phyloP scores from a whole-genome alignment of 2,329 filamentous ascomycete genomes.

The Proliferodiscus dingleyae region DNA sequence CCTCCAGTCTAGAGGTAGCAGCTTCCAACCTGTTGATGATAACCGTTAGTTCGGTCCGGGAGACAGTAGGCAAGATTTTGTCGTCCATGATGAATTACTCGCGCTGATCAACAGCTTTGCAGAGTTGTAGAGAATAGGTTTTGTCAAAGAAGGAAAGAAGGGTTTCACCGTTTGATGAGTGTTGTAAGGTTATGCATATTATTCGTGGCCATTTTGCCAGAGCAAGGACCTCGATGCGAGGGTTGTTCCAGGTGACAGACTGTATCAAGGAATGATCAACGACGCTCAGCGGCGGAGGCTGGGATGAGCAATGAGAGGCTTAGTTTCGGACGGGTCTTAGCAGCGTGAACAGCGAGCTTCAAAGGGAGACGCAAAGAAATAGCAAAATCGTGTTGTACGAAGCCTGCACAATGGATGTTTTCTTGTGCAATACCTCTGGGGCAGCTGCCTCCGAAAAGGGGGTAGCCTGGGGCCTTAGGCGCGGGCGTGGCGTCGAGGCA shows the following conservation, averaged over 20 bases:
- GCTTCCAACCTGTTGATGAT: constrained; percentile 75
- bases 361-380: too few species aligned
- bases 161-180: constrained; percentile 95
- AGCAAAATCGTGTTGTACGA: too few species aligned
- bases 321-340: too few species aligned
- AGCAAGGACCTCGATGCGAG: constrained; percentile 18
- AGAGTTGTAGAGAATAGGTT: constrained; percentile 4
- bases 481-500: too few species aligned
- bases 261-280: constrained; percentile 22
- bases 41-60: constrained; percentile 25
- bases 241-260: constrained; percentile 19
- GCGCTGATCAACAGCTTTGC: constrained; percentile 4
- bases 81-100: constrained; percentile 18
- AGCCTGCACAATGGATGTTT: too few species aligned
- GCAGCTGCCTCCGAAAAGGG: too few species aligned
- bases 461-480: too few species aligned
- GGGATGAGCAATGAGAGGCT: too few species aligned
- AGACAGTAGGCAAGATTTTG: constrained; percentile 22
- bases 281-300: too few species aligned
- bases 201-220: constrained; percentile 59
- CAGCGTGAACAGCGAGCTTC: too few species aligned
- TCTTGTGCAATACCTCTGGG: too few species aligned
- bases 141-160: constrained; percentile 14
- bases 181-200: constrained; percentile 97
- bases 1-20: constrained; percentile 90